Conservation (phyloP, 1,139 yeast species). For the Spathaspora sp. region DNA sequence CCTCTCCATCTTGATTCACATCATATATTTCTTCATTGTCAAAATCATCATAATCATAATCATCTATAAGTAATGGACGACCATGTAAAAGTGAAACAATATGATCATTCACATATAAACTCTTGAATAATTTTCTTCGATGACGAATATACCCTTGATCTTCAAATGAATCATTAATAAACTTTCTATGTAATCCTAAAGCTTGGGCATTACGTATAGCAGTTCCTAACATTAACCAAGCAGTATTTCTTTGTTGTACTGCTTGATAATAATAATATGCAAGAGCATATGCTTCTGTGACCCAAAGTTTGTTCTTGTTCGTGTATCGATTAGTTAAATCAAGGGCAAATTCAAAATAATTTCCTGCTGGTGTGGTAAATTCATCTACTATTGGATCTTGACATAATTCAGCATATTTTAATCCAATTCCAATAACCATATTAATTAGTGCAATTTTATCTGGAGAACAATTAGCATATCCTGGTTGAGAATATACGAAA, state of each 20-base stretch:
- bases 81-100: conserved; percentile 39
- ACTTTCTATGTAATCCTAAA: conserved; percentile 15
- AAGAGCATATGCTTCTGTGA: conserved; percentile 38
- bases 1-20: conserved; percentile 8
- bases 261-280: conserved; percentile 38
- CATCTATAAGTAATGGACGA: conserved; percentile 38
- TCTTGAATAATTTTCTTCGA: conserved; percentile 39
- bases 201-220: conserved; percentile 17
- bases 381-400: conserved; percentile 11
- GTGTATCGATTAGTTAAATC: conserved; percentile 12
- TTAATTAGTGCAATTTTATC: conserved; percentile 13
- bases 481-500: conserved; percentile 10
- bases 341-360: conserved; percentile 14
- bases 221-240: conserved; percentile 29
- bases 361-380: conserved; percentile 11
- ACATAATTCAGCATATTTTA: conserved; percentile 13
- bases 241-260: conserved; percentile 35
- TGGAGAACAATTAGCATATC: conserved; percentile 9
- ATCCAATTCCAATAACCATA: conserved; percentile 14
- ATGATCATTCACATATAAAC: conserved; percentile 40
- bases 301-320: conserved; percentile 28
- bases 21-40: conserved; percentile 12
- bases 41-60: conserved; percentile 43
- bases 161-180: conserved; percentile 15
- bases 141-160: conserved; percentile 11